Evolutionary conservation across 176 grass and related monocot species (phyloP).

Genomic region (Thinopyrum elongatum): DNA sequence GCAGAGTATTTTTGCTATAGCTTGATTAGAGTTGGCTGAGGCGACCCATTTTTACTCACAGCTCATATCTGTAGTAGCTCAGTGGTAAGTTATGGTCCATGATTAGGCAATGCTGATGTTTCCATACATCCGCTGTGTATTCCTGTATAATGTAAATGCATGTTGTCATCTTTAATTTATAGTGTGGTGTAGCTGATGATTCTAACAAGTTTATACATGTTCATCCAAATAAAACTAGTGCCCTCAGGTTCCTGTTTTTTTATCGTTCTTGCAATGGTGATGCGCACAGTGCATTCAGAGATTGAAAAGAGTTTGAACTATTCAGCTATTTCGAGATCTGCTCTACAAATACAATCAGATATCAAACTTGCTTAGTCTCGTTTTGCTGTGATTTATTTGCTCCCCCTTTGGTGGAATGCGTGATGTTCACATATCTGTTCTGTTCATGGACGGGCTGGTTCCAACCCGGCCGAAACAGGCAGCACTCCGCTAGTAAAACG

Average conservation of each 20-base stretch:
- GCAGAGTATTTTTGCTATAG: background rate
- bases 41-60: background rate
- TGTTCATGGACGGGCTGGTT: no score
- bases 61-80: background rate
- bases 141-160: slow-evolving; percentile 18
- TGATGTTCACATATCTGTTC: no score
- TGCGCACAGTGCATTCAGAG: background rate
- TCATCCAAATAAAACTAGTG: background rate
- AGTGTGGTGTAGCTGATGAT: background rate
- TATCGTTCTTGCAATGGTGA: background rate
- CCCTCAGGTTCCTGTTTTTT: background rate
- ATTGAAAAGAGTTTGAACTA: background rate
- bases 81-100: background rate
- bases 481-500: no score
- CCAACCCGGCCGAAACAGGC: no score
- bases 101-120: slow-evolving; percentile 2
- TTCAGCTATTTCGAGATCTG: background rate
- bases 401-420: no score
- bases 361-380: background rate
- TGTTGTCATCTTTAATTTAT: slow-evolving; percentile 37
- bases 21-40: slow-evolving; percentile 15
- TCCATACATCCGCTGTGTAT: background rate
- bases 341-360: background rate
- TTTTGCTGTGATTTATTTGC: background rate
- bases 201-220: slow-evolving; percentile 2